Evolutionary conservation across 192 early-diverging fungal species (phyloP).

Genomic region (Coemansia sp.): DNA sequence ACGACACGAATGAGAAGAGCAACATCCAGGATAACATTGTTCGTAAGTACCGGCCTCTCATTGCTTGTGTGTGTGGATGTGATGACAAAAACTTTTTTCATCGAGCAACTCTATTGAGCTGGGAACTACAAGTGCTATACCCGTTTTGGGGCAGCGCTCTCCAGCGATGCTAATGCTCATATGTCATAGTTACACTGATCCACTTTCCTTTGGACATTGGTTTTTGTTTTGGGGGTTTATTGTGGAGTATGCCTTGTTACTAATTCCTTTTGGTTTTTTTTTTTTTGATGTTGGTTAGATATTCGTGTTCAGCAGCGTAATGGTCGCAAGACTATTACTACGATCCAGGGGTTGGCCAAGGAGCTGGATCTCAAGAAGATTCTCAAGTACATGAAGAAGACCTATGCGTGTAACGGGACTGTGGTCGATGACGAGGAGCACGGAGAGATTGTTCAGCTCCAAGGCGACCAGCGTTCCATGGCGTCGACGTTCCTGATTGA

Average conservation of each 20-base stretch:
- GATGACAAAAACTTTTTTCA: constrained; percentile 17
- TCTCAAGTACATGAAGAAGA: constrained; percentile 95
- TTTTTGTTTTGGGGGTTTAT: background rate
- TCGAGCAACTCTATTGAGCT: background rate
- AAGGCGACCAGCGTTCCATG: constrained; percentile 90
- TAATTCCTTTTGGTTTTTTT: background rate
- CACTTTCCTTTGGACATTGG: background rate
- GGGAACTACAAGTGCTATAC: constrained; percentile 10
- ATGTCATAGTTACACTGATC: constrained; percentile 66
- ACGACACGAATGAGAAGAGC: constrained; percentile 52
- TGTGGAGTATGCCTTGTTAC: background rate
- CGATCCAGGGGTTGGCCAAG: constrained; percentile 85
- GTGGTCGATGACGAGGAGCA: constrained; percentile 88
- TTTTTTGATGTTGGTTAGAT: constrained; percentile 58
- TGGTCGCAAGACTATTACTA: constrained; percentile 95
- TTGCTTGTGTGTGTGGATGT: background rate
- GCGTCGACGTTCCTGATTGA: constrained; percentile 74
- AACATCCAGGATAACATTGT: background rate
- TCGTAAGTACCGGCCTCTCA: constrained; percentile 5
- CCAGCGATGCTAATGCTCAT: constrained; percentile 35
- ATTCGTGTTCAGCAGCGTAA: constrained; percentile 97
- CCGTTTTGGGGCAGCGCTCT: constrained; percentile 38
- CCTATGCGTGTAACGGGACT: constrained; percentile 95
- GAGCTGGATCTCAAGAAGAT: constrained; percentile 87
- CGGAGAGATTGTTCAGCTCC: constrained; percentile 90